Conservation (phyloP, 2,329 filamentous ascomycete genomes). For the Penicillium sp. region DNA sequence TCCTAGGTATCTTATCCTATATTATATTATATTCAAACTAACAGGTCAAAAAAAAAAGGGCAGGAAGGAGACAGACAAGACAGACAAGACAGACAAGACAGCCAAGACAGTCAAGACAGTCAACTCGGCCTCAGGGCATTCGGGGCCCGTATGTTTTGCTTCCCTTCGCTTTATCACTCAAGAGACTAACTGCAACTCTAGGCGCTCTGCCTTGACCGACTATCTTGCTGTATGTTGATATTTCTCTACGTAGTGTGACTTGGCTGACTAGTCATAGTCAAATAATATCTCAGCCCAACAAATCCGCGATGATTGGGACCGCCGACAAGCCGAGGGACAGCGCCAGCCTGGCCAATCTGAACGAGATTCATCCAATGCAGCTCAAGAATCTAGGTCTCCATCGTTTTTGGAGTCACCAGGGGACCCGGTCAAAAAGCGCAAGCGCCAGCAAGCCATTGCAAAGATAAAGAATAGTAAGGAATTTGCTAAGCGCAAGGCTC, state of each 20-base stretch:
- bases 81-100: constrained; percentile 15
- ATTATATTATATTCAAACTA: neutral
- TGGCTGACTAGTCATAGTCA: constrained; percentile 38
- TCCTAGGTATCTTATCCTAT: neutral
- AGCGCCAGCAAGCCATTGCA: constrained; percentile 51
- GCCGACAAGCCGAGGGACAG: constrained; percentile 50
- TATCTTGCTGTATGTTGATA: constrained; percentile 57
- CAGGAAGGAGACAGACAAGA: constrained; percentile 30
- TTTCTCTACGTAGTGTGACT: neutral
- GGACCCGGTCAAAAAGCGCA: constrained; percentile 54
- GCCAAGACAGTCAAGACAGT: constrained; percentile 13
- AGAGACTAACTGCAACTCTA: constrained; percentile 26
- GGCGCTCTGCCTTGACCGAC: constrained; percentile 65
- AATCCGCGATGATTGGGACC: constrained; percentile 59
- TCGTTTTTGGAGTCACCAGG: constrained; percentile 21
- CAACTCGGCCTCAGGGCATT: constrained; percentile 25
- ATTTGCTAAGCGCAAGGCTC: constrained; percentile 45
- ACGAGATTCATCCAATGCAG: constrained; percentile 32
- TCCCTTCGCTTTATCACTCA: neutral
- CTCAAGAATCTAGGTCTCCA: constrained; percentile 35
- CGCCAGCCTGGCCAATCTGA: constrained; percentile 31
- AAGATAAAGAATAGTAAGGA: constrained; percentile 53
- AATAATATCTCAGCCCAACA: constrained; percentile 66
- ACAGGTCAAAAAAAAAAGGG: constrained; percentile 26
- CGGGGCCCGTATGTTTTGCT: constrained; percentile 46